These are phyloP conservation scores for Mycosarcoma maydis DNA, from an alignment of 1,284 basidiomycete genomes.

Conservation along the genomic window DNA sequence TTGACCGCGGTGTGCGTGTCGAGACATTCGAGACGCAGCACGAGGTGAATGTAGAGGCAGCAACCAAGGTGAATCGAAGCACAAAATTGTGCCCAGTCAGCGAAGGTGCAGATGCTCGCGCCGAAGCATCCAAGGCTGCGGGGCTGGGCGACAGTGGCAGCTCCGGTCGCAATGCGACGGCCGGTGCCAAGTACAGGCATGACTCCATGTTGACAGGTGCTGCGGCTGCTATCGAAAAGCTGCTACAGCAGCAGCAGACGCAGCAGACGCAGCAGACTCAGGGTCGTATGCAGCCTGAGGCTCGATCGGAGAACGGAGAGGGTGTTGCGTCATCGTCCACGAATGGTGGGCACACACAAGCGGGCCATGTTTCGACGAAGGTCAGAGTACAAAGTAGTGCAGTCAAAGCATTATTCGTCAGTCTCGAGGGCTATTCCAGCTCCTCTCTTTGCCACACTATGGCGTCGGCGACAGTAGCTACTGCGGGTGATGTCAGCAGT, in stretches of 20 bases:
- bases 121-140: neutral
- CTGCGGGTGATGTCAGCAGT: neutral
- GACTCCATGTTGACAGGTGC: conserved; percentile 34
- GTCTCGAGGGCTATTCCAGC: conserved; percentile 53
- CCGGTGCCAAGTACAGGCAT: neutral
- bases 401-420: conserved; percentile 52
- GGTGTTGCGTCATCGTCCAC: too few species aligned
- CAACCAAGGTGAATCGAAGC: neutral
- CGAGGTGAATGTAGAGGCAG: neutral
- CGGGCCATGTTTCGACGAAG: neutral
- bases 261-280: neutral
- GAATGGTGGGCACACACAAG: neutral
- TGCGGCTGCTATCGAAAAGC: conserved; percentile 52
- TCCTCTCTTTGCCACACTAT: conserved; percentile 25
- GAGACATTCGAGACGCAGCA: conserved; percentile 51
- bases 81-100: conserved; percentile 16
- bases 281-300: too few species aligned
- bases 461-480: neutral
- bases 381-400: conserved; percentile 1
- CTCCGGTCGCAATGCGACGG: conserved; percentile 2
- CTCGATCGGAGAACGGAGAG: too few species aligned
- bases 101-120: conserved; percentile 6
- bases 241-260: conserved; percentile 37
- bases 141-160: conserved; percentile 8
- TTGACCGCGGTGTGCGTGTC: conserved; percentile 67